Base-by-base conservation (phyloP, 176 grass and related monocot species). In the Areca catechu region DNA sequence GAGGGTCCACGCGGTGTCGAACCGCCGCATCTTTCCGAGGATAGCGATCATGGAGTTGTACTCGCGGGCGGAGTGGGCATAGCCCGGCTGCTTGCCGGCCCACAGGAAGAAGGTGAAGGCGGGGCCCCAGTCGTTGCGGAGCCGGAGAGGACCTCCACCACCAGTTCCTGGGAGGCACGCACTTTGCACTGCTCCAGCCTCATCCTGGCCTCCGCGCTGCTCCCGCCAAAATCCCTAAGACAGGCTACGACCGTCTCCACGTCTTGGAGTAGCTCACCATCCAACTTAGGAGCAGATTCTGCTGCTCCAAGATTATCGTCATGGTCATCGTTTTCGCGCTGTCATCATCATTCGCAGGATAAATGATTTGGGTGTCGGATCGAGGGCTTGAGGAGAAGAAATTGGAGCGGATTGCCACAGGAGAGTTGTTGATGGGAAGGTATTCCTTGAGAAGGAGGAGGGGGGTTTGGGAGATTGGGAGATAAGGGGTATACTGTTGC, bases 41-140 rank as follows among this genome's bases (percentile, higher is more conserved):
- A 96, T 87, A 19, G 65, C 75, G 22, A 96, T 72, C 91, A 88
- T 90, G 64, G 77, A 76, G 72, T 96, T 80, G 78, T 74, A 87
- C 30, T 74, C 83, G 30, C 72, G 77, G 15, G 63, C 53, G 4
- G 77, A 85, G 12, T 82, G 83, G 1, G 64, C 53, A 58, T 90
- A 87, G n/a, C 50, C 83, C 12, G 83, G 80, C 61, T 74, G 79
- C 79, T 29, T 50, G 2, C 58, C 24, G 3, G 84, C 90, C 90
- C 90, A 95, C 14, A 73, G 77, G 86, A 95, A 90, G 61, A 84
- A 71, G 29, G 76, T 79, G 55, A 86, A 79, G 43, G 90, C 86
- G 6, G 76, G 66, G 5, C 15, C 86, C 63, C 86, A 96, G 77
- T 88, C 85, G 72, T 96, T 86, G 16, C 86, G 77, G 55, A 90